Percentiles rank a stretch among this genome's conserved stretches.
These are phyloP conservation scores for Thraustotheca clavata DNA, from an alignment of 352 stramenopile species.

Conservation along the genomic window DNA sequence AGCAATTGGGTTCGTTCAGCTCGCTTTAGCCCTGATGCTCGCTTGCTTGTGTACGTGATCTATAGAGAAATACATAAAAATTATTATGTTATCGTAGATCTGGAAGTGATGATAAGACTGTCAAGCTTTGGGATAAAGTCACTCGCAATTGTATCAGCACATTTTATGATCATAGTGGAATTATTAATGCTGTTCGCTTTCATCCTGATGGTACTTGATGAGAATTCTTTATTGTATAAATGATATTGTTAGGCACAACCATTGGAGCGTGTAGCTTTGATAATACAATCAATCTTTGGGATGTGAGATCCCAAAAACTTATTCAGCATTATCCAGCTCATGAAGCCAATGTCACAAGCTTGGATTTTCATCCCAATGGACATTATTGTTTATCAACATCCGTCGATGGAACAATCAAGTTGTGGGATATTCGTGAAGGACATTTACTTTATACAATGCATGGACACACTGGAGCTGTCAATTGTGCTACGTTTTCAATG, in stretches of 20 bases:
- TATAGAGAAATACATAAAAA: neutral
- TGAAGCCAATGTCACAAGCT: conserved; percentile 55
- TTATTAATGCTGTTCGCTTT: conserved; percentile 80
- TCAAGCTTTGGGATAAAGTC: conserved; percentile 89
- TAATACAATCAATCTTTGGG: conserved; percentile 77
- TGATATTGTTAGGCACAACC: neutral
- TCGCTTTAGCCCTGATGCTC: conserved; percentile 66
- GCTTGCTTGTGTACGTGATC: conserved; percentile 32
- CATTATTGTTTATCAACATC: conserved; percentile 88
- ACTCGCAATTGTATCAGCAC: conserved; percentile 59
- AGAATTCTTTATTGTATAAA: conserved; percentile 24
- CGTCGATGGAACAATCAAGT: conserved; percentile 81
- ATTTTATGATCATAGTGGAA: conserved; percentile 82
- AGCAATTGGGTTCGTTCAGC: conserved; percentile 89
- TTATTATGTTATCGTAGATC: conserved; percentile 25
- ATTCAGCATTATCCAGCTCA: conserved; percentile 91
- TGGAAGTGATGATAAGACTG: conserved; percentile 87
- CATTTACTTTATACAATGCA: conserved; percentile 90
- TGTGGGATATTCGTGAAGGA: conserved; percentile 90
- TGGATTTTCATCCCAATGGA: conserved; percentile 86
- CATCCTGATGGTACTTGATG: conserved; percentile 64
- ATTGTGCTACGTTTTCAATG: conserved; percentile 56
- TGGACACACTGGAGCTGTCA: conserved; percentile 69
- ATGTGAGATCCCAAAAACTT: conserved; percentile 65
- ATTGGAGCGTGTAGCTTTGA: conserved; percentile 62